Conservation (phyloP, 148 eudicot species). For the Fagopyrum esculentum region DNA sequence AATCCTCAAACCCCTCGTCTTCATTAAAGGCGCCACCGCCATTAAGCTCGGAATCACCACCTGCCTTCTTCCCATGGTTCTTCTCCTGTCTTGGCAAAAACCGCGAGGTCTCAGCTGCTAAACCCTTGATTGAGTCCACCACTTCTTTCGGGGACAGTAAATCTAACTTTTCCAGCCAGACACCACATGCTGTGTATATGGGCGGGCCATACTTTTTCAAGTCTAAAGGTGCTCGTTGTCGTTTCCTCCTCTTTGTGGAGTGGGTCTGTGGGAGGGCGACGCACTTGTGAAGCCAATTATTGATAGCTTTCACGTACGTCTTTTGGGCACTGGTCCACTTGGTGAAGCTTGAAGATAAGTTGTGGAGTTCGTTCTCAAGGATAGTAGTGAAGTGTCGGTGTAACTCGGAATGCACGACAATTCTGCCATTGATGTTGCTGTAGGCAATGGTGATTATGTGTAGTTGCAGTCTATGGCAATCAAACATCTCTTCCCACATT, state of each 20-base stretch:
- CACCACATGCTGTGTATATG: conserved; percentile 64
- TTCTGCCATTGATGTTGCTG: conserved; percentile 29
- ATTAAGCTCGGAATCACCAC: conserved; percentile 18
- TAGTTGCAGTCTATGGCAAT: conserved; percentile 73
- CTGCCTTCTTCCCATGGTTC: conserved; percentile 48
- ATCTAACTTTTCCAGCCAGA: conserved; percentile 59
- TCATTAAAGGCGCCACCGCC: conserved; percentile 13
- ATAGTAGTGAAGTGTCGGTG: conserved; percentile 34
- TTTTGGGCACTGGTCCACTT: conserved; percentile 71
- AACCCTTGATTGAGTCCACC: conserved; percentile 41
- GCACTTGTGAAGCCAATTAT: conserved; percentile 74
- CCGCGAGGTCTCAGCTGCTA: conserved; percentile 45
- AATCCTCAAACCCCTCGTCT: conserved; percentile 35
- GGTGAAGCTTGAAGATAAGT: conserved; percentile 50
- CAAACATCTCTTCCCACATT: conserved; percentile 91
- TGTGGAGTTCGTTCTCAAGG: conserved; percentile 44
- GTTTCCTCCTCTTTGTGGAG: conserved; percentile 38
- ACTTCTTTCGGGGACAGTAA: conserved; percentile 42
- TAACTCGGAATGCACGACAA: conserved; percentile 56
- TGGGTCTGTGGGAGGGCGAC: conserved; percentile 36
- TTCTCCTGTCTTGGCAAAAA: conserved; percentile 77
- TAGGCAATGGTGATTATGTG: conserved; percentile 44
- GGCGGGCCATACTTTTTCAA: conserved; percentile 59
- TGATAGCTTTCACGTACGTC: conserved; percentile 51
- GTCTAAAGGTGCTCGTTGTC: conserved; percentile 14